These are phyloP conservation scores for Panellus pusillus DNA, from an alignment of 768 basidiomycete genomes.

Conservation along the genomic window DNA sequence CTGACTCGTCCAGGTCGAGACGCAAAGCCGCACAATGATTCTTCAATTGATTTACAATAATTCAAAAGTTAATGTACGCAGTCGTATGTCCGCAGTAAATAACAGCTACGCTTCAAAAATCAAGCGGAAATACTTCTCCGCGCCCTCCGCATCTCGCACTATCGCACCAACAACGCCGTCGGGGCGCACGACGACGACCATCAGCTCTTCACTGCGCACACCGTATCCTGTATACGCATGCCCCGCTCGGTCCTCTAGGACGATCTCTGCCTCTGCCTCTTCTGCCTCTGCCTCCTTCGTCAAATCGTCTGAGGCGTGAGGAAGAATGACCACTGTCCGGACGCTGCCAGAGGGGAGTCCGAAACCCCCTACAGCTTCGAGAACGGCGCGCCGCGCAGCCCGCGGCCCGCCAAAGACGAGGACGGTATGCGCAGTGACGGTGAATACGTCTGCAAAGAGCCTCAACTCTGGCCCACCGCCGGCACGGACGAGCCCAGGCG, in stretches of 20 bases:
- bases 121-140: conserved; percentile 4
- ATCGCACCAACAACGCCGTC: conserved; percentile 23
- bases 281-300: background rate
- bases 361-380: background rate
- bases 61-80: too few species aligned
- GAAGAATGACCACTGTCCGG: background rate
- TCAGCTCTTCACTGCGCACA: background rate
- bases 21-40: too few species aligned
- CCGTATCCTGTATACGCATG: conserved; percentile 19
- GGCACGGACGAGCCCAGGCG: conserved; percentile 25
- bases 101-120: too few species aligned
- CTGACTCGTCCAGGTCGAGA: too few species aligned
- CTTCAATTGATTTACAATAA: too few species aligned
- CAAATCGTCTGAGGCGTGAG: background rate
- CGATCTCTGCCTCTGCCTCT: background rate
- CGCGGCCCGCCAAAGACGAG: conserved; percentile 28
- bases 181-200: conserved; percentile 23
- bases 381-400: background rate
- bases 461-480: background rate
- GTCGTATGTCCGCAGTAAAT: too few species aligned
- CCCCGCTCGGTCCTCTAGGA: conserved; percentile 17
- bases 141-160: background rate
- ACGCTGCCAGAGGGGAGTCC: background rate
- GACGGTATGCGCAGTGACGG: conserved; percentile 27
- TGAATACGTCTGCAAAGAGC: conserved; percentile 30